Percentiles rank a stretch among this genome's conserved stretches.
Conservation (phyloP, 495 filamentous ascomycete genomes). For the Neurospora discreta region DNA sequence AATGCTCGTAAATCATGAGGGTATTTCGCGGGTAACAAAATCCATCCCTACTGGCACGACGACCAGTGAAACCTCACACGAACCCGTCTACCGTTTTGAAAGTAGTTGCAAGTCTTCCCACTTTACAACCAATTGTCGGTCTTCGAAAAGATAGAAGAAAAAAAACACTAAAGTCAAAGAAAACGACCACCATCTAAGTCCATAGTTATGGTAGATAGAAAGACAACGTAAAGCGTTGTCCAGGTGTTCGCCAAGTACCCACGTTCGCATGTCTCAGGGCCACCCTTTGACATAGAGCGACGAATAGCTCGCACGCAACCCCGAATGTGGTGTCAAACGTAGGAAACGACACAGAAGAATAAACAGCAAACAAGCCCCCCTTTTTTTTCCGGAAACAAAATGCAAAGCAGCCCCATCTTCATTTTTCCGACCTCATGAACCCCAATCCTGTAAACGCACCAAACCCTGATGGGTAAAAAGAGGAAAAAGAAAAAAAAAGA, state of each 20-base stretch:
- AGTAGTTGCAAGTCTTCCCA: not conserved
- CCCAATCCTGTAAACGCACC: constrained; percentile 5
- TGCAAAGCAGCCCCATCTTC: constrained; percentile 4
- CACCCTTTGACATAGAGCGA: not conserved
- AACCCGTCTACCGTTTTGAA: not conserved
- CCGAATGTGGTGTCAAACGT: not conserved
- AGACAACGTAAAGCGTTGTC: not conserved
- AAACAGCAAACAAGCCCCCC: constrained; percentile 8
- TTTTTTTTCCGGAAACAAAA: constrained; percentile 12
- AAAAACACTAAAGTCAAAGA: not conserved
- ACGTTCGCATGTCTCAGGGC: not conserved
- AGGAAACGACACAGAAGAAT: not conserved
- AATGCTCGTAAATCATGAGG: constrained; percentile 3
- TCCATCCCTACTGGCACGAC: not conserved
- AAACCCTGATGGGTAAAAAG: not conserved
- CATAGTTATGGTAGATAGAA: not conserved
- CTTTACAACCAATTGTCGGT: not conserved
- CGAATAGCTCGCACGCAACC: not conserved
- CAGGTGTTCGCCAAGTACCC: not conserved
- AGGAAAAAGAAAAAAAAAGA: too few relatives aligned
- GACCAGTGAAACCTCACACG: not conserved
- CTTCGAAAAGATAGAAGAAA: not conserved
- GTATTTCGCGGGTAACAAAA: not conserved
- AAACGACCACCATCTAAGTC: constrained; percentile 1
- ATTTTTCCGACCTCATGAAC: constrained; percentile 17